A percentile compares a stretch with the other conserved stretches of the same genome.
Evolutionary conservation across 1,284 basidiomycete species (phyloP).

Genomic region (Schizophyllum amplum): DNA sequence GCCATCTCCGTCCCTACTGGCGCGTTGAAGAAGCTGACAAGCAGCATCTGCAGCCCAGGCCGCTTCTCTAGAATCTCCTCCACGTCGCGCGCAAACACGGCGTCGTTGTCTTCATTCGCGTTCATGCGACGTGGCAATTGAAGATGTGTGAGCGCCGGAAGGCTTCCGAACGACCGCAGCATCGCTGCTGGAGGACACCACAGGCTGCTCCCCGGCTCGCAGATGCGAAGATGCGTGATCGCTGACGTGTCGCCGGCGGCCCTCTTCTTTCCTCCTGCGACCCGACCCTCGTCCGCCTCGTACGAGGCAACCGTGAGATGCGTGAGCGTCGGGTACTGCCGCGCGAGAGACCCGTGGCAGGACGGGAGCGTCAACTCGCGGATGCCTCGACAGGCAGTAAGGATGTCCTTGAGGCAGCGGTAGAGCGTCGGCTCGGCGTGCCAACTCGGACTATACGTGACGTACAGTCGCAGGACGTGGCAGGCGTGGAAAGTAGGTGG

Average conservation of each 20-base stretch:
- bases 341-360: conserved; percentile 10
- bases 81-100: conserved; percentile 28
- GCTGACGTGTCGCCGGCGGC: conserved; percentile 2
- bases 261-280: neutral
- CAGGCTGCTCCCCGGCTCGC: conserved; percentile 3
- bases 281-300: neutral
- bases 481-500: conserved; percentile 20
- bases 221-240: conserved; percentile 8
- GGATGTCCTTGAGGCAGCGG: conserved; percentile 18
- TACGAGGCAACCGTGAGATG: conserved; percentile 1
- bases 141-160: conserved; percentile 31
- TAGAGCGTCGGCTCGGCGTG: conserved; percentile 6
- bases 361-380: conserved; percentile 19
- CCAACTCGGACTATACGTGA: conserved; percentile 18
- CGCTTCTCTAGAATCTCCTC: conserved; percentile 20
- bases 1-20: neutral
- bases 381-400: conserved; percentile 21
- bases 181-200: conserved; percentile 30
- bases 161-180: conserved; percentile 24
- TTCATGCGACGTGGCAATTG: conserved; percentile 31
- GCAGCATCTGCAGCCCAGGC: conserved; percentile 24
- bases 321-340: conserved; percentile 18
- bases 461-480: conserved; percentile 26
- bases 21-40: conserved; percentile 26
- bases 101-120: conserved; percentile 35